phyloP scores from a whole-genome alignment of 495 filamentous ascomycete species.

The Hypoxylon trugodes region DNA sequence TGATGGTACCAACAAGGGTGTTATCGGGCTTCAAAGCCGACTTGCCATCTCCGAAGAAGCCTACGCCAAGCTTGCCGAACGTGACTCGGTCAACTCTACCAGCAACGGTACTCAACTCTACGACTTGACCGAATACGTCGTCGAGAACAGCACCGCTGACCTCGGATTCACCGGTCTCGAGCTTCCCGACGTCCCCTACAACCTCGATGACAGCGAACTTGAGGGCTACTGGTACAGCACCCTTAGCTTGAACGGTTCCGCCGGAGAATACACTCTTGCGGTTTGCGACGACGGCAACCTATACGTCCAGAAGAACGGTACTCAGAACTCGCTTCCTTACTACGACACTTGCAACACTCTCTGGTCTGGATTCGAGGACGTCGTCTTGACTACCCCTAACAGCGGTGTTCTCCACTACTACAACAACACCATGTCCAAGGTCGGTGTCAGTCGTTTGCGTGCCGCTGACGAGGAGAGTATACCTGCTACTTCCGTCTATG shows the following conservation, averaged over 20 bases:
- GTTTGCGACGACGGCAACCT: constrained; percentile 36
- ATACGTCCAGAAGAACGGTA: constrained; percentile 28
- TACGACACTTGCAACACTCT: constrained; percentile 28
- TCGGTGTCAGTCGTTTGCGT: constrained; percentile 31
- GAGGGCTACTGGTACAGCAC: constrained; percentile 27
- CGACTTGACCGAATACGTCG: constrained; percentile 6
- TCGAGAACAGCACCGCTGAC: constrained; percentile 3
- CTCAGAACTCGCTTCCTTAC: constrained; percentile 6
- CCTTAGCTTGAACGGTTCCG: constrained; percentile 8
- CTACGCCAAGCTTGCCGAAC: neutral
- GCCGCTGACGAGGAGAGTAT: constrained; percentile 4
- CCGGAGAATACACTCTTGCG: constrained; percentile 15
- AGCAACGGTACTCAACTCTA: constrained; percentile 1
- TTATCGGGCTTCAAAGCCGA: constrained; percentile 3
- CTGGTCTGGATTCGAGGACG: constrained; percentile 26
- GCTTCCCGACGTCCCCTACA: constrained; percentile 12
- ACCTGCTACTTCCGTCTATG: constrained; percentile 6
- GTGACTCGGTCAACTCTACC: neutral
- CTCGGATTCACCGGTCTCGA: constrained; percentile 4
- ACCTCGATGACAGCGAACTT: constrained; percentile 9
- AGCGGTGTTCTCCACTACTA: constrained; percentile 29
- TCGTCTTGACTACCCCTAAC: constrained; percentile 5
- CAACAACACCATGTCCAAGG: constrained; percentile 34
- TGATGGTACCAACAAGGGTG: constrained; percentile 3
- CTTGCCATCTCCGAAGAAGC: constrained; percentile 1